Evolutionary conservation across 1,284 basidiomycete species (phyloP).

Genomic region (Meira miltonrushii): DNA sequence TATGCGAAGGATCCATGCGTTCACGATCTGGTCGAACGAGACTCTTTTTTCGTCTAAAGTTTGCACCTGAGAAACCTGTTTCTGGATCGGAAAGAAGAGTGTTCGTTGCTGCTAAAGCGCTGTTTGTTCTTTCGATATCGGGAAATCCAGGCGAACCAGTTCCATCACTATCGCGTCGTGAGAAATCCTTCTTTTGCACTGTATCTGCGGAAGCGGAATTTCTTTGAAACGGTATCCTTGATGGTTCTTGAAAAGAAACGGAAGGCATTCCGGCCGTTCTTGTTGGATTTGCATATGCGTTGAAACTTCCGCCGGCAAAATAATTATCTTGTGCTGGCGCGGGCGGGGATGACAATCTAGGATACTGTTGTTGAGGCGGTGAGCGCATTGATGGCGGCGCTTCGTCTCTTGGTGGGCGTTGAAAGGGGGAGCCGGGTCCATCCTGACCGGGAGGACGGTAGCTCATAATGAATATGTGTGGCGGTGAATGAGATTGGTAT

Average conservation of each 20-base stretch:
- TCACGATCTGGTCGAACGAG: conserved; percentile 89
- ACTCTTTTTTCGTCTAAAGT: conserved; percentile 76
- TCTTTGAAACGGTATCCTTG: conserved; percentile 22
- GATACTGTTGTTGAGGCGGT: conserved; percentile 2
- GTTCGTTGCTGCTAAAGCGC: conserved; percentile 12
- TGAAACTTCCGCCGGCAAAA: conserved; percentile 9
- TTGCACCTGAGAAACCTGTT: conserved; percentile 33
- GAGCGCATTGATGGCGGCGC: background rate
- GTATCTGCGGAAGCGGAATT: conserved; percentile 33
- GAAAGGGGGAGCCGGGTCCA: background rate
- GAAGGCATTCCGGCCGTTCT: background rate
- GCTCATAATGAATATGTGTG: background rate
- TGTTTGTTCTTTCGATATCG: conserved; percentile 24
- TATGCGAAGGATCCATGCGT: conserved; percentile 90
- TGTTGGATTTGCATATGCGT: conserved; percentile 10
- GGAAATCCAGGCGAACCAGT: conserved; percentile 20
- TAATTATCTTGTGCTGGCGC: conserved; percentile 1
- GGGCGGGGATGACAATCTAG: background rate
- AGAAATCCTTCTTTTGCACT: conserved; percentile 23
- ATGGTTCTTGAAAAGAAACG: conserved; percentile 42
- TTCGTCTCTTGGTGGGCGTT: background rate
- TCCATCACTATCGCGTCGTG: conserved; percentile 19
- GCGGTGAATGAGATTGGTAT: background rate
- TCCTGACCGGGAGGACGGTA: background rate
- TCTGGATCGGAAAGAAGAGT: conserved; percentile 33